These are phyloP conservation scores for Sclerotinia subarctica DNA, from an alignment of 2,329 filamentous ascomycete genomes.

Conservation along the genomic window DNA sequence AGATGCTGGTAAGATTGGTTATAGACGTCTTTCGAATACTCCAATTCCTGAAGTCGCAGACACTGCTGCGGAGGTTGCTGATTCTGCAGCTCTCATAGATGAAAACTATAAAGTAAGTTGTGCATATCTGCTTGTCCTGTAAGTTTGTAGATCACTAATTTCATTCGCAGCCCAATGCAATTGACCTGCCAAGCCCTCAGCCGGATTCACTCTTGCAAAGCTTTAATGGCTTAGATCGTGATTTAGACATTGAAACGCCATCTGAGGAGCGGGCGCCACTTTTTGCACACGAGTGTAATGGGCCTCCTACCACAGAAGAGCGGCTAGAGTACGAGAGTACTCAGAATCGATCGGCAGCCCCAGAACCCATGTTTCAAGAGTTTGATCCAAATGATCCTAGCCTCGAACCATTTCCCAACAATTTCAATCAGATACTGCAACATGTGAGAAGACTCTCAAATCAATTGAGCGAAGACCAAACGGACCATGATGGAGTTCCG, in stretches of 20 bases:
- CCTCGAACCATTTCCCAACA: conserved; percentile 34
- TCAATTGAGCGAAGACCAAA: conserved; percentile 31
- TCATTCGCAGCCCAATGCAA: background rate
- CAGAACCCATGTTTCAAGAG: conserved; percentile 15
- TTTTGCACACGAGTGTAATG: conserved; percentile 34
- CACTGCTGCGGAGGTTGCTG: conserved; percentile 46
- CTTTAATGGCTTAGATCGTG: background rate
- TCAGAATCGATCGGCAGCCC: background rate
- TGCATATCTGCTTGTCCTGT: background rate
- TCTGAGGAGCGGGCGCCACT: conserved; percentile 34
- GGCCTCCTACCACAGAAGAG: conserved; percentile 25
- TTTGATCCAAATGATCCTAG: conserved; percentile 35
- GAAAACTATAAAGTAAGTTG: conserved; percentile 24
- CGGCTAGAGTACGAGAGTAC: conserved; percentile 4
- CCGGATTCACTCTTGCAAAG: background rate
- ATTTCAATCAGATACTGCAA: conserved; percentile 31
- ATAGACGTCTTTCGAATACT: conserved; percentile 40
- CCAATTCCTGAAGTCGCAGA: conserved; percentile 43
- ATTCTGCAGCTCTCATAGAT: conserved; percentile 44
- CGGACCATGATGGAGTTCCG: conserved; percentile 24
- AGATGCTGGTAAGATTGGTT: conserved; percentile 36
- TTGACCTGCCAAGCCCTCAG: conserved; percentile 4
- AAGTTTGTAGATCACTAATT: conserved; percentile 1
- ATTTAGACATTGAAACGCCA: conserved; percentile 23
- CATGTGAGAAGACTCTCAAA: conserved; percentile 30